These are phyloP conservation scores for Fusarium equiseti DNA, from an alignment of 2,329 filamentous ascomycete species.

Conservation along the genomic window DNA sequence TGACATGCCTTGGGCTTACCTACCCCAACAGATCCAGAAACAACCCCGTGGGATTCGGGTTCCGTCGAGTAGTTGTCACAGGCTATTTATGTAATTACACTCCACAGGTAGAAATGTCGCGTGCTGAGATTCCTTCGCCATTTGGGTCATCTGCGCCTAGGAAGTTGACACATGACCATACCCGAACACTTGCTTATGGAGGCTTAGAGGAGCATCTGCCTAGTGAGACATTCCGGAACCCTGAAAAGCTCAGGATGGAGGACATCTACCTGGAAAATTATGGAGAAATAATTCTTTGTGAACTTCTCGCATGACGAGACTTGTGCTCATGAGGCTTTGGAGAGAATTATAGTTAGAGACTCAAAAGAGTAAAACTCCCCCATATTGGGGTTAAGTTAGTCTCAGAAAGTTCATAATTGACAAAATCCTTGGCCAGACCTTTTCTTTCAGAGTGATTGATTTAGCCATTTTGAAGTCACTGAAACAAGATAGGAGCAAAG, in stretches of 20 bases:
- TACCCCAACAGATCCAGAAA: background rate
- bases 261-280: slow-evolving; percentile 1
- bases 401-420: background rate
- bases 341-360: background rate
- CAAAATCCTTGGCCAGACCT: background rate
- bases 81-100: slow-evolving; percentile 9
- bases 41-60: background rate
- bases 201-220: slow-evolving; percentile 44
- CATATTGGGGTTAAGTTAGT: background rate
- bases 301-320: slow-evolving; percentile 40
- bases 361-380: slow-evolving; percentile 36
- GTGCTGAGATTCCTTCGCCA: slow-evolving; percentile 31
- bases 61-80: background rate
- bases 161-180: slow-evolving; percentile 40
- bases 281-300: slow-evolving; percentile 22
- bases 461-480: background rate
- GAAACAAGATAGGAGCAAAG: background rate
- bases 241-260: slow-evolving; percentile 7
- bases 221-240: slow-evolving; percentile 21
- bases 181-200: slow-evolving; percentile 35
- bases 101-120: slow-evolving; percentile 25
- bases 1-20: background rate
- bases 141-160: slow-evolving; percentile 38
- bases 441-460: background rate
- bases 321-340: slow-evolving; percentile 39